A percentile compares a stretch with the other conserved stretches of the same genome.
Evolutionary conservation across 2,329 filamentous ascomycete species (phyloP).

Genomic region (Fusarium sp.): DNA sequence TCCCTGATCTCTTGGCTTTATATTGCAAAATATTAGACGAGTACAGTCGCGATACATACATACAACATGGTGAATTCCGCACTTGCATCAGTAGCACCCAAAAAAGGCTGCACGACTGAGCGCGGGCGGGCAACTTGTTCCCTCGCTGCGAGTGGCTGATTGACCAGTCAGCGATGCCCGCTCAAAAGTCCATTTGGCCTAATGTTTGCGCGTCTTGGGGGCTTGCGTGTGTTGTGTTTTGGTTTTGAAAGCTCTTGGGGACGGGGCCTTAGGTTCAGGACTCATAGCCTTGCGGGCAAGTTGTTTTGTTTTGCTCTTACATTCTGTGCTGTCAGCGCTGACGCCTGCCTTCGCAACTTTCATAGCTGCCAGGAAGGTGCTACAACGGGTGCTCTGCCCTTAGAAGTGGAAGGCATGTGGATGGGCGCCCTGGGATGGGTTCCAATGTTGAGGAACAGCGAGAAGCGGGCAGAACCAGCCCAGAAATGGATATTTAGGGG

Average conservation of each 20-base stretch:
- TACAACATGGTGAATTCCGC: conserved; percentile 27
- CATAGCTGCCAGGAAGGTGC: conserved; percentile 2
- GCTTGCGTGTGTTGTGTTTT: conserved; percentile 23
- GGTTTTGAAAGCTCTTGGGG: conserved; percentile 12
- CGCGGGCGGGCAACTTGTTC: conserved; percentile 22
- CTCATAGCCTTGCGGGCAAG: background rate
- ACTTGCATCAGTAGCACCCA: conserved; percentile 44
- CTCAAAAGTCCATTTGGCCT: conserved; percentile 11
- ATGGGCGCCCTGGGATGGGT: too few relatives aligned
- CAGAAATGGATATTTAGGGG: conserved; percentile 5
- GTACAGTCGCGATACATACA: conserved; percentile 47
- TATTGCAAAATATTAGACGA: conserved; percentile 38
- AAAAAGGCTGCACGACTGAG: conserved; percentile 41
- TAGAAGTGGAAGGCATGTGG: conserved; percentile 11
- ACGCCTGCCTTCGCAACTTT: conserved; percentile 1
- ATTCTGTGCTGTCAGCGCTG: background rate
- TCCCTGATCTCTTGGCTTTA: conserved; percentile 4
- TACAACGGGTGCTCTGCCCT: conserved; percentile 13
- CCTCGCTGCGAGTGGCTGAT: conserved; percentile 31
- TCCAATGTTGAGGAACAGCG: background rate
- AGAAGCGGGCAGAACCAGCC: conserved; percentile 2
- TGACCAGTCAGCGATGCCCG: conserved; percentile 39
- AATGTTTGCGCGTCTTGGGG: conserved; percentile 14
- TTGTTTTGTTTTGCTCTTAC: conserved; percentile 19
- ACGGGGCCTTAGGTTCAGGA: too few relatives aligned